A percentile compares a stretch with the other conserved stretches of the same genome.
Evolutionary conservation across 176 grass and related monocot genomes (phyloP).

Genomic region (Saccharum spontaneum): DNA sequence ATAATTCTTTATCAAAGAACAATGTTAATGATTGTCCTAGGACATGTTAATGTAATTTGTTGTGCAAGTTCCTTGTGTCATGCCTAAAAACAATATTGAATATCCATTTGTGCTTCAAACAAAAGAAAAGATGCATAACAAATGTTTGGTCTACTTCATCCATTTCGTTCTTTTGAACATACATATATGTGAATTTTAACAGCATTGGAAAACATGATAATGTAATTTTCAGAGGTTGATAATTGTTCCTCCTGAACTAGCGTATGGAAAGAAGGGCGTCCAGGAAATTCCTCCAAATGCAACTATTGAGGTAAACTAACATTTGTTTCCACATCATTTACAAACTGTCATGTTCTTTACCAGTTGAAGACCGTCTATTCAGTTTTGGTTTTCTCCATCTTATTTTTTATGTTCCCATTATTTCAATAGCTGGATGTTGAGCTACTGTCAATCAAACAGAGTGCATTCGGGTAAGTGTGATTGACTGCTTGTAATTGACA

Average conservation of each 20-base stretch:
- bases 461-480: conserved; percentile 57
- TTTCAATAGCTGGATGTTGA: conserved; percentile 80
- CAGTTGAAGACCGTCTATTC: neutral
- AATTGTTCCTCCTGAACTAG: conserved; percentile 85
- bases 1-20: neutral
- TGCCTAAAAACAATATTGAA: neutral
- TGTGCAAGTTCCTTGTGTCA: neutral
- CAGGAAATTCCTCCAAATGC: conserved; percentile 98
- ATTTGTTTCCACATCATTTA: conserved; percentile 16
- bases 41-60: neutral
- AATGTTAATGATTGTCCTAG: conserved; percentile 17
- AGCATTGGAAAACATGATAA: conserved; percentile 9
- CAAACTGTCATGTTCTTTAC: neutral
- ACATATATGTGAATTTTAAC: conserved; percentile 6
- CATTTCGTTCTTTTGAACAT: conserved; percentile 6
- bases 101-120: neutral
- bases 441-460: conserved; percentile 81
- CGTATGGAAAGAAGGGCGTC: conserved; percentile 91
- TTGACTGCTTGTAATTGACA: neutral
- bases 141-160: neutral
- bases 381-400: conserved; percentile 1
- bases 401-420: conserved; percentile 14
- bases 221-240: conserved; percentile 73
- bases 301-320: conserved; percentile 76
- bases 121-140: neutral